Conservation (phyloP, 345 rosid species). For the Linum usitatissimum region DNA sequence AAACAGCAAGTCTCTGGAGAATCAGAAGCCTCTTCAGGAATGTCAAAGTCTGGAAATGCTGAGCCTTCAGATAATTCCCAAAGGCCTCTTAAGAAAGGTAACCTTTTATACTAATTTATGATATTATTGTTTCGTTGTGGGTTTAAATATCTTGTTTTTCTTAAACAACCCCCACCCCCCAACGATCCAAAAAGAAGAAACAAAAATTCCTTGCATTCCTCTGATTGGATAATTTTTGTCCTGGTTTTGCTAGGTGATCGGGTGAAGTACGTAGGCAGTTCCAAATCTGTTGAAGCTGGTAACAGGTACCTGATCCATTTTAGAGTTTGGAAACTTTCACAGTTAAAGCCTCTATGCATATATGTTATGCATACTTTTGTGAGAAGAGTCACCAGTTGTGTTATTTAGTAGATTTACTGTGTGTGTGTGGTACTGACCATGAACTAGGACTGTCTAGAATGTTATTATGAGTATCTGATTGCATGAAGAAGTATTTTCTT, state of each 20-base stretch:
- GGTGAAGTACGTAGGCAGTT: slow-evolving; percentile 67
- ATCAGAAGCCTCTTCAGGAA: slow-evolving; percentile 16
- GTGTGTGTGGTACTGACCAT: too few relatives aligned
- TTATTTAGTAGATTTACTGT: too few relatives aligned
- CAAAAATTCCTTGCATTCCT: too few relatives aligned
- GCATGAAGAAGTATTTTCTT: too few relatives aligned
- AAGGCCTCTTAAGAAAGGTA: slow-evolving; percentile 67
- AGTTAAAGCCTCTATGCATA: too few relatives aligned
- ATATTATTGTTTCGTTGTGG: neutral
- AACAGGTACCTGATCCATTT: slow-evolving; percentile 35
- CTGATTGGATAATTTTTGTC: too few relatives aligned
- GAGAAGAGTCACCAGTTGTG: too few relatives aligned
- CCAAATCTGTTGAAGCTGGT: slow-evolving; percentile 44
- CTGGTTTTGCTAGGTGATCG: slow-evolving; percentile 57
- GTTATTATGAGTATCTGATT: too few relatives aligned
- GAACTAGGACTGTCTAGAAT: too few relatives aligned
- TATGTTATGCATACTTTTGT: too few relatives aligned
- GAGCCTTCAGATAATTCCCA: slow-evolving; percentile 43
- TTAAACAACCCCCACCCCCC: too few relatives aligned
- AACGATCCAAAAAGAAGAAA: neutral
- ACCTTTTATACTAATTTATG: neutral
- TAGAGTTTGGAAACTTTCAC: too few relatives aligned
- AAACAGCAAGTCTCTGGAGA: slow-evolving; percentile 66
- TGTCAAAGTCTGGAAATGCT: slow-evolving; percentile 35
- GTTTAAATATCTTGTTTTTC: neutral